A percentile compares a stretch with the other conserved stretches of the same genome.
Evolutionary conservation across 768 basidiomycete genomes (phyloP).

Genomic region (Piloderma croceum): DNA sequence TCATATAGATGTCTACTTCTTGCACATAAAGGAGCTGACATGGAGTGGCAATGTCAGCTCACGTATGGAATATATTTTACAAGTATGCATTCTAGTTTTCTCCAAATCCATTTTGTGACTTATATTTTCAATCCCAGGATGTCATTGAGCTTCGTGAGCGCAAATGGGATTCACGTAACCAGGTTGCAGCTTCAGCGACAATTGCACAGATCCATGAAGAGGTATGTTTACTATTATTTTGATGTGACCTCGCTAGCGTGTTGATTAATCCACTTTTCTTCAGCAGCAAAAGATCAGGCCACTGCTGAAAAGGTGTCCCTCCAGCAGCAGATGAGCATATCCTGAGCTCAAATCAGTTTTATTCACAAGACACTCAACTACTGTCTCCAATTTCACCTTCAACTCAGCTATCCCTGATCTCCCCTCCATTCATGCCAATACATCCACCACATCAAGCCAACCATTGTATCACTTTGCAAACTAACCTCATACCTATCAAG

Average conservation of each 20-base stretch:
- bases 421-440: no score
- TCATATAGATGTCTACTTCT: constrained; percentile 92
- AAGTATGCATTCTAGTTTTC: constrained; percentile 60
- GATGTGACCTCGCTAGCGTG: constrained; percentile 8
- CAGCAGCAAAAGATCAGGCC: constrained; percentile 78
- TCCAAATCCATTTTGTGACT: no score
- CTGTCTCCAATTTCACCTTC: no score
- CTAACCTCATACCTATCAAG: no score
- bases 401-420: no score
- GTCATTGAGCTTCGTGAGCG: constrained; percentile 82
- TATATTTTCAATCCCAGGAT: constrained; percentile 53
- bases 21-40: constrained; percentile 76
- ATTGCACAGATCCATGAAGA: constrained; percentile 85
- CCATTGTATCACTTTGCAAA: no score
- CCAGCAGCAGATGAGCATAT: constrained; percentile 68
- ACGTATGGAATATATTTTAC: constrained; percentile 92
- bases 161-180: constrained; percentile 72
- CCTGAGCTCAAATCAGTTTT: no score
- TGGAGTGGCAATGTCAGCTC: constrained; percentile 72
- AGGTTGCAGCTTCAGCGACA: constrained; percentile 74
- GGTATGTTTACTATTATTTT: constrained; percentile 40
- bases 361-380: no score
- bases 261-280: constrained; percentile 3
- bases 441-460: no score
- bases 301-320: constrained; percentile 53